Conservation (phyloP, 176 grass and related monocot genomes). For the Phoenix roebelenii region DNA sequence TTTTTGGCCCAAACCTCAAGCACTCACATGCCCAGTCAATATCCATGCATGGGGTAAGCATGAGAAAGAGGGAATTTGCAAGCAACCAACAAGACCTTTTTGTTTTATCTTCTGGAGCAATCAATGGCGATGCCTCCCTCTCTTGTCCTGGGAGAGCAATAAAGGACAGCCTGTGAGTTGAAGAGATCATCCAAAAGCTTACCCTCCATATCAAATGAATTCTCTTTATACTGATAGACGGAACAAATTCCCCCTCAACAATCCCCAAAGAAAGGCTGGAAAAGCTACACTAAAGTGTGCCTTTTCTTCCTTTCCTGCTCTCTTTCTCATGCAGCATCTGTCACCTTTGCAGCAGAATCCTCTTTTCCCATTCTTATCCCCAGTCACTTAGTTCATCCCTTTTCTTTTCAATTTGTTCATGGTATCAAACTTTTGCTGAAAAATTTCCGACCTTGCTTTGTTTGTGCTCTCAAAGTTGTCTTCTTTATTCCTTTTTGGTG, state of each 20-base stretch:
- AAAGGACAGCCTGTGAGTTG: constrained; percentile 17
- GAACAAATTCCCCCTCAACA: constrained; percentile 1
- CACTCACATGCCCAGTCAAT: no score
- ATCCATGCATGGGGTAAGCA: neutral
- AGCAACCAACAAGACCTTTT: neutral
- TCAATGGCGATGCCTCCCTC: no score
- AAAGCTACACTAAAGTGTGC: neutral
- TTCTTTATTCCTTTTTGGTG: neutral
- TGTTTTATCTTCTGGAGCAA: neutral
- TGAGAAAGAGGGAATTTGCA: neutral
- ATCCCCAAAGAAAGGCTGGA: neutral
- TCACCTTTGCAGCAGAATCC: neutral
- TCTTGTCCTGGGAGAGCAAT: neutral
- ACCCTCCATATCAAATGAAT: neutral
- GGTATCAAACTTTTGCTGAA: neutral
- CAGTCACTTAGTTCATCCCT: neutral
- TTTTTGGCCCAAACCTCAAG: no score
- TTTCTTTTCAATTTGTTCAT: neutral
- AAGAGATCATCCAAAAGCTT: constrained; percentile 4
- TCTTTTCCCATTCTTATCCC: neutral
- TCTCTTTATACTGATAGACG: neutral
- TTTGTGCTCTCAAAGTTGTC: neutral
- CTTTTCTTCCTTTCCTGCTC: no score
- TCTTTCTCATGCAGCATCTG: no score
- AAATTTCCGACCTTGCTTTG: constrained; percentile 6